Evolutionary conservation across 352 stramenopile species (phyloP).

Genomic region (Globisporangium megalacanthum): DNA sequence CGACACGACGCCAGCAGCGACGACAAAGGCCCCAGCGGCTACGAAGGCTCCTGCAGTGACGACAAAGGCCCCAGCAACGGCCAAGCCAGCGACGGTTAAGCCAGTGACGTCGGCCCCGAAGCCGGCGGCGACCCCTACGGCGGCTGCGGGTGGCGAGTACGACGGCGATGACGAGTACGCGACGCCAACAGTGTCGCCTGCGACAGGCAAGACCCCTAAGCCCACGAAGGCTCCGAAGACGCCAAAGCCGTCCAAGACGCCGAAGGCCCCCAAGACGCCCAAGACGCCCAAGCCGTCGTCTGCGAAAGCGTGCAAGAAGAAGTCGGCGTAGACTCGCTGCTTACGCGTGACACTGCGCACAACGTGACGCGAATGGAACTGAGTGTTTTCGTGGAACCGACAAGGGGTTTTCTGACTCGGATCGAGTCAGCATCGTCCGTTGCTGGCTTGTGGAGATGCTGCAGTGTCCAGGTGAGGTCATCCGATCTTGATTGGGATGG

Average conservation of each 20-base stretch:
- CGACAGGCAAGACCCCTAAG: conserved; percentile 3
- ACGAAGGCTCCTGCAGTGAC: background rate
- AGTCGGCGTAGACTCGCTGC: conserved; percentile 7
- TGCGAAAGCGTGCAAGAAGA: conserved; percentile 11
- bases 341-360: background rate
- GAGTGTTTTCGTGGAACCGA: background rate
- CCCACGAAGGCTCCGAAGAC: conserved; percentile 5
- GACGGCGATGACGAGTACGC: conserved; percentile 10
- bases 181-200: conserved; percentile 6
- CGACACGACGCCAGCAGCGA: conserved; percentile 5
- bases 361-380: background rate
- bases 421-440: background rate
- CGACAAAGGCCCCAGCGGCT: background rate
- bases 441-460: no score
- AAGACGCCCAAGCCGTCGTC: background rate
- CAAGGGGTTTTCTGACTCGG: no score
- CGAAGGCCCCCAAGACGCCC: conserved; percentile 6
- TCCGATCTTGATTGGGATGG: no score
- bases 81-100: background rate
- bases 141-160: conserved; percentile 1
- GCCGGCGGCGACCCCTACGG: background rate
- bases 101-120: conserved; percentile 1
- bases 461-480: no score
- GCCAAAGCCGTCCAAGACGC: conserved; percentile 8
- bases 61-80: background rate